Evolutionary conservation across 73 alveolate genomes (phyloP).

Genomic region (Paramecium sexaurelia): DNA sequence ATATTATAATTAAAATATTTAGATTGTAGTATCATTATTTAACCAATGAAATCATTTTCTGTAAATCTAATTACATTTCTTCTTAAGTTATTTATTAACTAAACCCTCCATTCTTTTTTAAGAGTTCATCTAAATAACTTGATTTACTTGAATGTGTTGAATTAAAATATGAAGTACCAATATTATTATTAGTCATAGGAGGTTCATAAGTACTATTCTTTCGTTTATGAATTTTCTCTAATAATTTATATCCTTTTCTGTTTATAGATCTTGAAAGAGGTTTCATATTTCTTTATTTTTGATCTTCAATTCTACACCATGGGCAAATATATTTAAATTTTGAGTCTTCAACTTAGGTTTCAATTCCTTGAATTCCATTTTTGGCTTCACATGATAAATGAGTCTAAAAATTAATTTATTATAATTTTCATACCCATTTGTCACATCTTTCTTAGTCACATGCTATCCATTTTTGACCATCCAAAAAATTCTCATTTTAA

Average conservation of each 20-base stretch:
- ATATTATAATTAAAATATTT: neutral
- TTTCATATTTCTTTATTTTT: neutral
- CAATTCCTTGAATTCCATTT: constrained; percentile 4
- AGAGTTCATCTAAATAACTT: constrained; percentile 35
- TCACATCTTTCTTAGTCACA: constrained; percentile 30
- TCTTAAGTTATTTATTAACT: constrained; percentile 32
- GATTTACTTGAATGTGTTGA: neutral
- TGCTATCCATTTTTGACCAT: constrained; percentile 42
- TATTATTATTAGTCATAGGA: neutral
- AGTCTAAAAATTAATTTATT: constrained; percentile 3
- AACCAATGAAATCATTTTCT: constrained; percentile 39
- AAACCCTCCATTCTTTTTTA: constrained; percentile 57
- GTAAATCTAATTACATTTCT: neutral
- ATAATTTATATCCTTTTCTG: neutral
- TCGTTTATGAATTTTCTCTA: neutral
- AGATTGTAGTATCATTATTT: constrained; percentile 38
- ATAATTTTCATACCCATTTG: constrained; percentile 33
- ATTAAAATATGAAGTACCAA: neutral
- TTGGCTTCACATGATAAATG: constrained; percentile 40
- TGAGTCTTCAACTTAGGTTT: neutral
- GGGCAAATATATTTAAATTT: constrained; percentile 43
- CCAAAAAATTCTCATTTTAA: constrained; percentile 35
- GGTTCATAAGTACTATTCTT: constrained; percentile 12
- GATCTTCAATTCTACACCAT: constrained; percentile 54
- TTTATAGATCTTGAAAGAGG: neutral